These are phyloP conservation scores for Platismatia glauca DNA, from an alignment of 495 filamentous ascomycete genomes.

Conservation along the genomic window DNA sequence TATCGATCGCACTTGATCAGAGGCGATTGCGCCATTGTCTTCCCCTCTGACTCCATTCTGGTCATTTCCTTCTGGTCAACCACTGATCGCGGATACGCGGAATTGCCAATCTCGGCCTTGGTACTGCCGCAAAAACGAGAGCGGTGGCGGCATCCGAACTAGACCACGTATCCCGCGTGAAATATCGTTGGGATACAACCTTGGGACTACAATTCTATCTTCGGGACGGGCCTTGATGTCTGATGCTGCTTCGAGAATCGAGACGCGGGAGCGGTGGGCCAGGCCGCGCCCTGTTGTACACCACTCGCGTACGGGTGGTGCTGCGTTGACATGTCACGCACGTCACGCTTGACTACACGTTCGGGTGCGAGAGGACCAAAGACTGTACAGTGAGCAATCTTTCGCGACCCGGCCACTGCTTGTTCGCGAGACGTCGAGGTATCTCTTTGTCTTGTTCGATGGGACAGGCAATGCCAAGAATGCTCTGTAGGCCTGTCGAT, in stretches of 20 bases:
- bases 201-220: not conserved
- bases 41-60: constrained; percentile 10
- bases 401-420: constrained; percentile 16
- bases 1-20: constrained; percentile 5
- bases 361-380: constrained; percentile 26
- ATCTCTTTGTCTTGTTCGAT: constrained; percentile 12
- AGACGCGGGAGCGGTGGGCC: constrained; percentile 8
- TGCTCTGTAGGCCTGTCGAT: not conserved
- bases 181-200: constrained; percentile 13
- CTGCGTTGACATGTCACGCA: constrained; percentile 21
- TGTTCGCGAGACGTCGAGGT: constrained; percentile 22
- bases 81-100: not conserved
- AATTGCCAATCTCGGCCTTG: not conserved
- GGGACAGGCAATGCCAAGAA: not conserved
- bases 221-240: constrained; percentile 2
- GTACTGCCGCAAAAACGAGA: constrained; percentile 10
- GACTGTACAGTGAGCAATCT: constrained; percentile 19
- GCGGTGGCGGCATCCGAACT: not conserved
- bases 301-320: constrained; percentile 34
- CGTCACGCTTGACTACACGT: constrained; percentile 21
- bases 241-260: constrained; percentile 3
- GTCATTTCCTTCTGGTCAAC: not conserved
- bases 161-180: not conserved
- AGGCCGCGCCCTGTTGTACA: constrained; percentile 29
- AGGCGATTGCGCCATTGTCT: constrained; percentile 17